Percentiles rank a stretch among this genome's conserved stretches.
Evolutionary conservation across 2,329 filamentous ascomycete genomes (phyloP).

Genomic region (Verticillium zaregamsianum): DNA sequence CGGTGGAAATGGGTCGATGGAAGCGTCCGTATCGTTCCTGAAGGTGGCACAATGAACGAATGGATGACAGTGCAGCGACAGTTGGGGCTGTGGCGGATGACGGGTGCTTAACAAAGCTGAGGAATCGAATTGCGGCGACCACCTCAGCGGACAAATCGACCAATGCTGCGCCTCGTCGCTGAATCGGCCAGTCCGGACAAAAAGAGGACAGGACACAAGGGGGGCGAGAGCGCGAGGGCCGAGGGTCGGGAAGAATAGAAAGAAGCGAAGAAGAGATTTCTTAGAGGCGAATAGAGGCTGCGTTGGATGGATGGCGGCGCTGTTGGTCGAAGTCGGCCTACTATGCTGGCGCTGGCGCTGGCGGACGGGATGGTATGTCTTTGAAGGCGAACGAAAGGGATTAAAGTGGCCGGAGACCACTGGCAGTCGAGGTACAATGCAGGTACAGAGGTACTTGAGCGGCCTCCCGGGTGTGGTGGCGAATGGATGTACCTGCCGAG

Average conservation of each 20-base stretch:
- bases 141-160: background rate
- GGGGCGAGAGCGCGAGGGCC: background rate
- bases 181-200: background rate
- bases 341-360: background rate
- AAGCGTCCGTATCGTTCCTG: background rate
- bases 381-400: background rate
- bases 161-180: conserved; percentile 2
- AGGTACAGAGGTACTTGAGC: background rate
- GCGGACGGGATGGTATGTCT: background rate
- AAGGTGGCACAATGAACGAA: background rate
- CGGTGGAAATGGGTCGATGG: background rate
- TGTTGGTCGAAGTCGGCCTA: background rate
- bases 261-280: conserved; percentile 1
- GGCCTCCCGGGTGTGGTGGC: background rate
- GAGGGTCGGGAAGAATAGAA: background rate
- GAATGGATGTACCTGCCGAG: conserved; percentile 1
- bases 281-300: background rate
- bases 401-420: background rate
- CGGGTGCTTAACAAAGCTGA: background rate
- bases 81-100: background rate
- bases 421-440: background rate
- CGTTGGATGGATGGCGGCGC: background rate
- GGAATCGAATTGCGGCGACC: background rate
- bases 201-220: background rate
- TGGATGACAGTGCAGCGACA: background rate